Evolutionary conservation across 225 moss, liverwort and hornwort genomes (phyloP).

Genomic region (Sphagnum contortum): DNA sequence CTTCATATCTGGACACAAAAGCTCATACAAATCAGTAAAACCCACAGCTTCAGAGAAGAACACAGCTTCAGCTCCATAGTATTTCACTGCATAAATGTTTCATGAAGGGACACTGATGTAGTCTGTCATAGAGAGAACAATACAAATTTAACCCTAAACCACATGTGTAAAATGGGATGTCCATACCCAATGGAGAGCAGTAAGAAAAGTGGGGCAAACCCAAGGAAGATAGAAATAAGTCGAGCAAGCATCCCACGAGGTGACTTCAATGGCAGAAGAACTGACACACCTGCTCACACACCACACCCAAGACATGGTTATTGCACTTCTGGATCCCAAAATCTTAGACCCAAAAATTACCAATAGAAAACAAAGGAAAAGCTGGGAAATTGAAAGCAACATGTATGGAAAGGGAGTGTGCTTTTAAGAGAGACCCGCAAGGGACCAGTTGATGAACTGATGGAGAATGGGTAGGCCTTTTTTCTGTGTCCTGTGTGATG

Average conservation of each 20-base stretch:
- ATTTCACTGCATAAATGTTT: no score
- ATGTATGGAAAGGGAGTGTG: no score
- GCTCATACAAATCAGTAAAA: no score
- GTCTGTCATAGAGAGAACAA: background rate
- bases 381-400: background rate
- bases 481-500: conserved; percentile 69
- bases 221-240: conserved; percentile 82
- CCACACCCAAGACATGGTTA: background rate
- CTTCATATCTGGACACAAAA: conserved; percentile 64
- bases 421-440: conserved; percentile 30
- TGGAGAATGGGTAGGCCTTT: conserved; percentile 68
- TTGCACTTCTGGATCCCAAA: background rate
- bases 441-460: conserved; percentile 81
- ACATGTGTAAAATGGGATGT: background rate
- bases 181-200: conserved; percentile 95
- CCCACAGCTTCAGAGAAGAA: no score
- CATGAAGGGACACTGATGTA: background rate
- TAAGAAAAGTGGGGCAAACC: conserved; percentile 85
- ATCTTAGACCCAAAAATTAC: background rate
- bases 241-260: conserved; percentile 69
- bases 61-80: background rate
- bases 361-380: background rate
- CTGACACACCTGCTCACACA: conserved; percentile 37
- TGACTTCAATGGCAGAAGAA: conserved; percentile 67
- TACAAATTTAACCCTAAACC: no score